Conservation (phyloP, 2,329 filamentous ascomycete genomes). For the Nannizziopsis arthrosporioides region DNA sequence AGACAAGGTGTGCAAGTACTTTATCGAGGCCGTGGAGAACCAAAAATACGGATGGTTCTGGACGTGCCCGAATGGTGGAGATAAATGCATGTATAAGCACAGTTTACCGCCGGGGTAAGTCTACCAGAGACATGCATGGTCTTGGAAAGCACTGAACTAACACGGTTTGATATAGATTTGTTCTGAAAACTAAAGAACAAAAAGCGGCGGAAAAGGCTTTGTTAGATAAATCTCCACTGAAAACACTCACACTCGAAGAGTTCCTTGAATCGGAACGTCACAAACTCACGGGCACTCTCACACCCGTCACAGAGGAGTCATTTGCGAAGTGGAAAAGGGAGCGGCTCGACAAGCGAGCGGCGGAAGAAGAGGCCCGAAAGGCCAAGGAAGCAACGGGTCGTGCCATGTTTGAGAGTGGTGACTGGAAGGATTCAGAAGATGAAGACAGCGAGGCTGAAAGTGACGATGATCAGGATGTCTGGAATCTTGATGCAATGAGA, state of each 20-base stretch:
- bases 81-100: constrained; percentile 98
- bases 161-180: constrained; percentile 51
- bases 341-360: constrained; percentile 85
- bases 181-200: constrained; percentile 97
- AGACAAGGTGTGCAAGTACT: constrained; percentile 98
- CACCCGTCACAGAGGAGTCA: constrained; percentile 81
- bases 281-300: constrained; percentile 82
- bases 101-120: constrained; percentile 82
- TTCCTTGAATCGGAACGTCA: constrained; percentile 94
- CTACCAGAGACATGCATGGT: not conserved
- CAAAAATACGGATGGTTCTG: constrained; percentile 99
- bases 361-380: constrained; percentile 77
- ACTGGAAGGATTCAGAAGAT: constrained; percentile 62
- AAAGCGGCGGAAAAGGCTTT: constrained; percentile 88
- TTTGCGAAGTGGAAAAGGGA: constrained; percentile 98
- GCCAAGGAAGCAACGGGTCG: constrained; percentile 93
- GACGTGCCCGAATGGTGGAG: constrained; percentile 88
- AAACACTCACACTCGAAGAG: constrained; percentile 90
- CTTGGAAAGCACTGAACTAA: not conserved
- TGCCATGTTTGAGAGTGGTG: constrained; percentile 91
- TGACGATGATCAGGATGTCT: constrained; percentile 33
- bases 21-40: constrained; percentile 94
- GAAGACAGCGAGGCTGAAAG: constrained; percentile 52
- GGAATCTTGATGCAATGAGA: constrained; percentile 67
- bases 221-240: constrained; percentile 87